phyloP scores from a whole-genome alignment of 371 early-diverging fungal genomes.

The Mortierella sp. region DNA sequence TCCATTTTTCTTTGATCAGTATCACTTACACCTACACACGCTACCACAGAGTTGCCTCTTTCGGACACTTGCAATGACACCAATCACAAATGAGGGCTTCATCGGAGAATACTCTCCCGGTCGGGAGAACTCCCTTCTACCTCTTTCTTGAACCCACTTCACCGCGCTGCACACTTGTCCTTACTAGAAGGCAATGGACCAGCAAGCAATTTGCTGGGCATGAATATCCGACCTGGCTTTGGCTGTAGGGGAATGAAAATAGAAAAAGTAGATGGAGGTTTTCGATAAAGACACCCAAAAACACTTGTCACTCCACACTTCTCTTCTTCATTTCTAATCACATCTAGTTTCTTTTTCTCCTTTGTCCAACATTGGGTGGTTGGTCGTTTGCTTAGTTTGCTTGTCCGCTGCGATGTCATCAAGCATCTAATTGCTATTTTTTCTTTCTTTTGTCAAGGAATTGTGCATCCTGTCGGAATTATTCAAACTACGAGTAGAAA shows the following conservation, averaged over 20 bases:
- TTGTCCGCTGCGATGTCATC: conserved; percentile 14
- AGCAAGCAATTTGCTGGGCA: neutral
- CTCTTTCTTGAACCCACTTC: neutral
- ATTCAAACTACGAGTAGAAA: no score
- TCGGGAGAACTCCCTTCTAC: neutral
- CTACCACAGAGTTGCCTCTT: conserved; percentile 2
- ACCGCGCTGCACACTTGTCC: neutral
- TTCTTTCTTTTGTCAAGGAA: conserved; percentile 1
- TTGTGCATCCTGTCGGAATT: neutral
- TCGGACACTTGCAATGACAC: neutral
- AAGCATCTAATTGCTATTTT: neutral
- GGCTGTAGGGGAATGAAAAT: conserved; percentile 13
- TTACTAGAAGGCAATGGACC: neutral
- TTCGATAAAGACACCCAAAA: conserved; percentile 17
- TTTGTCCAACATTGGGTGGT: neutral
- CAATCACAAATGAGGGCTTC: neutral
- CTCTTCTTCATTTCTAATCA: conserved; percentile 2
- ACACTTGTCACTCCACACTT: conserved; percentile 6
- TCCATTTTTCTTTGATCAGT: neutral
- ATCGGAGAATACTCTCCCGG: conserved; percentile 1
- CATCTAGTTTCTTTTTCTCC: conserved; percentile 21
- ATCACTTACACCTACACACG: neutral
- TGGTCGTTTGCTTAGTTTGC: neutral
- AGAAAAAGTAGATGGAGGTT: conserved; percentile 7
- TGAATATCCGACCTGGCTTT: neutral